Base-by-base conservation (phyloP, 176 grass and related monocot species). In the Oryza meridionalis region DNA sequence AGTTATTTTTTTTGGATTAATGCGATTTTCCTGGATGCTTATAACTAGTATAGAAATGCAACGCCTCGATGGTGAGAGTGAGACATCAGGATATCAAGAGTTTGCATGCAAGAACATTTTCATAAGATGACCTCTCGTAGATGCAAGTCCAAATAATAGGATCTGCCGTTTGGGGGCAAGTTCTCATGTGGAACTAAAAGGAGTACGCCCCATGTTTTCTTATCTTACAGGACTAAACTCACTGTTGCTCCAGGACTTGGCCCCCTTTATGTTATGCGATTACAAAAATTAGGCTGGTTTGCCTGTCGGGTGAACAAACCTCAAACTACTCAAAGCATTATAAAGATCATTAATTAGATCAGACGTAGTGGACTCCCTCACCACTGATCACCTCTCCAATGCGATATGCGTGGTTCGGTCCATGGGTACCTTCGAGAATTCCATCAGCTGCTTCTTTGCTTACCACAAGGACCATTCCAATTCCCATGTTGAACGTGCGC, bases 401-500 rank as follows among this genome's bases (percentile, higher is more conserved):
- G 37, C n/a, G 69, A 80, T 88, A 93, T n/a, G 87, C 80, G 0
- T 26, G 72, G 21, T 44, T 82, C 0, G 78, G 74, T 11, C 71
- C 89, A 49, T 67, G 78, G 49, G 26, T 72, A 25, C 80, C 89
- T 33, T 72, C 14, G 0, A 98, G 80, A 79, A 98, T 90, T 83
- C 65, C 77, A 38, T 86, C 82, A 6, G 79, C 89, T 9, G 87
- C 69, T 12, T 92, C 89, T 21, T 76, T 89, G 80, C 88, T 90
- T 27, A 93, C 80, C 10, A 95, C 89, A 47, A 98, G 80, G 67
- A 95, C 96, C 96, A 98, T 98, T 29, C 96, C 96, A 0, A 95
- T 85, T 1, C 93, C 96, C 96, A 98, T 98, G 62, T 98, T 98
- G 82, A 98, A 98, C 3, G 93, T 98, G 67, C 93, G 88, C 24